Percentiles rank a stretch among this genome's conserved stretches.
phyloP scores from a whole-genome alignment of 2,329 filamentous ascomycete species.

The Didymella keratinophila region DNA sequence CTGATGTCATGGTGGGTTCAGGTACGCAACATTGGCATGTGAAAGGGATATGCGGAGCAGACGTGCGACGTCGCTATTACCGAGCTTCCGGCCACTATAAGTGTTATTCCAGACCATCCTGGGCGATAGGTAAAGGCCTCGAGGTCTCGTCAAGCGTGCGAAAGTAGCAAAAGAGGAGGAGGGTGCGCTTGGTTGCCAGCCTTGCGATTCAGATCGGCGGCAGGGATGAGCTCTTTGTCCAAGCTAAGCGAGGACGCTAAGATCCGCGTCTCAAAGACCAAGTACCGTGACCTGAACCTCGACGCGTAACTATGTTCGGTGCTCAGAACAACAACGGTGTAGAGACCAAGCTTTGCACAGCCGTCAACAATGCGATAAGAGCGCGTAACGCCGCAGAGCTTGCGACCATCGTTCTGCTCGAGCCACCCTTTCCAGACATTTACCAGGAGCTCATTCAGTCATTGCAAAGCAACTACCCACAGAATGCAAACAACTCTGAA shows the following conservation, averaged over 20 bases:
- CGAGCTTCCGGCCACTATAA: not conserved
- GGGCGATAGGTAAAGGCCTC: not conserved
- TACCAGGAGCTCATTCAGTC: constrained; percentile 41
- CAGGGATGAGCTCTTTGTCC: constrained; percentile 6
- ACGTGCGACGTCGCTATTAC: not conserved
- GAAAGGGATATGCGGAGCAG: constrained; percentile 20
- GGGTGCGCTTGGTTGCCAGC: not conserved
- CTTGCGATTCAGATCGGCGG: constrained; percentile 1
- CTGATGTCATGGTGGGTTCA: constrained; percentile 36
- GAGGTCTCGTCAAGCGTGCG: not conserved
- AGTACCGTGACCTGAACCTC: constrained; percentile 17
- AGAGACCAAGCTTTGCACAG: constrained; percentile 38
- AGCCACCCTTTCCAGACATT: constrained; percentile 39
- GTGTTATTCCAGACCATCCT: not conserved
- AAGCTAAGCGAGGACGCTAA: constrained; percentile 15
- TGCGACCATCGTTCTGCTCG: constrained; percentile 40
- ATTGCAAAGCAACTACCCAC: constrained; percentile 36
- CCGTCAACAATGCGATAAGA: constrained; percentile 39
- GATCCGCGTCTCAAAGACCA: constrained; percentile 3
- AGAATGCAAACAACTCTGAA: constrained; percentile 27
- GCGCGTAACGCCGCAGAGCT: constrained; percentile 34
- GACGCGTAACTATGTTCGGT: constrained; percentile 31
- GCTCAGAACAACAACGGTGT: constrained; percentile 34
- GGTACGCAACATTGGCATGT: constrained; percentile 26
- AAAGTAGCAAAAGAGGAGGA: not conserved